These are phyloP conservation scores for Cyberlindnera xishuangbannaensis DNA, from an alignment of 805 yeast species.

Conservation along the genomic window DNA sequence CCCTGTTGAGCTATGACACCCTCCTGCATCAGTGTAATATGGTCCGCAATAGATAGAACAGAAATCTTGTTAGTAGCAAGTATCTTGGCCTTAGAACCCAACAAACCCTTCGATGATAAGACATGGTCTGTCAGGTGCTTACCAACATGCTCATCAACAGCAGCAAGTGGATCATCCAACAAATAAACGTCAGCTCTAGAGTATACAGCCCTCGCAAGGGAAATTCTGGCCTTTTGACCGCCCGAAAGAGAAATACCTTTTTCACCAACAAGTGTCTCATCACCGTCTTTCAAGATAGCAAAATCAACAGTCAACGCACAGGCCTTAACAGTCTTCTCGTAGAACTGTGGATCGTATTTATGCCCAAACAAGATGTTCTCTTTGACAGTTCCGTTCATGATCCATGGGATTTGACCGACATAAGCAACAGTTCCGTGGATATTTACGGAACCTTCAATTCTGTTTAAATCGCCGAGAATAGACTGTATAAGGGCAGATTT, in stretches of 20 bases:
- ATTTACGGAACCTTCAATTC: slow-evolving; percentile 64
- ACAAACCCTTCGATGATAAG: slow-evolving; percentile 72
- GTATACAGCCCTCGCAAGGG: slow-evolving; percentile 94
- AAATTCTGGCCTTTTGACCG: slow-evolving; percentile 94
- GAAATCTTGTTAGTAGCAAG: slow-evolving; percentile 85
- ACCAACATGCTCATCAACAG: slow-evolving; percentile 97
- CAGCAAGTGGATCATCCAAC: slow-evolving; percentile 89
- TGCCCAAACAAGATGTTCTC: slow-evolving; percentile 92
- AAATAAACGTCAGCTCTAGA: slow-evolving; percentile 88
- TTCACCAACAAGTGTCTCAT: slow-evolving; percentile 90
- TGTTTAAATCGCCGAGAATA: slow-evolving; percentile 75
- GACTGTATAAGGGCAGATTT: slow-evolving; percentile 80
- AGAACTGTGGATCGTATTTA: slow-evolving; percentile 73
- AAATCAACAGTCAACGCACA: slow-evolving; percentile 84
- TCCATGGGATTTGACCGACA: slow-evolving; percentile 94
- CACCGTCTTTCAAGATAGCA: slow-evolving; percentile 79
- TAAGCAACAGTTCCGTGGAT: slow-evolving; percentile 80
- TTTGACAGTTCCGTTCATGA: slow-evolving; percentile 87
- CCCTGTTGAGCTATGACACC: slow-evolving; percentile 69
- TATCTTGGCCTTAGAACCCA: slow-evolving; percentile 66
- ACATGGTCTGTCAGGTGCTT: slow-evolving; percentile 78
- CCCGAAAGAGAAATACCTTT: slow-evolving; percentile 95
- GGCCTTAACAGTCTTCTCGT: slow-evolving; percentile 73
- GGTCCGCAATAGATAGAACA: slow-evolving; percentile 70
- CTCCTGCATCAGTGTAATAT: slow-evolving; percentile 60